These are phyloP conservation scores for Podila minutissima DNA, from an alignment of 192 early-diverging fungal species.

Conservation along the genomic window DNA sequence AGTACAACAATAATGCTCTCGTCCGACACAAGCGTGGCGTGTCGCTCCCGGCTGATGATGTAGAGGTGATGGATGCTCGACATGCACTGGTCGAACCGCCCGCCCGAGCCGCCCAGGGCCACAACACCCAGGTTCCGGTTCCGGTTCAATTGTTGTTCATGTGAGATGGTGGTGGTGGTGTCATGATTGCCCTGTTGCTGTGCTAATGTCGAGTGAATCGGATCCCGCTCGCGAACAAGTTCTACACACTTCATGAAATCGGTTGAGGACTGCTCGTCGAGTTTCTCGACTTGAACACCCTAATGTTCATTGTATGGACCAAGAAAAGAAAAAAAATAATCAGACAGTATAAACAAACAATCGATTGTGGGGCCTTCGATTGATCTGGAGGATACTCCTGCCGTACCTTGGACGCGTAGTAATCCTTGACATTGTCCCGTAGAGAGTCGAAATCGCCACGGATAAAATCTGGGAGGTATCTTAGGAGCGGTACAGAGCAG, in stretches of 20 bases:
- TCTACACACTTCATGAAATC: slow-evolving; percentile 93
- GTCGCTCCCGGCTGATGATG: slow-evolving; percentile 65
- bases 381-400: background rate
- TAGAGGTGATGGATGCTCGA: slow-evolving; percentile 80
- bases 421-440: slow-evolving; percentile 62
- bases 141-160: slow-evolving; percentile 12
- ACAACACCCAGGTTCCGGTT: slow-evolving; percentile 64
- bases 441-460: slow-evolving; percentile 91
- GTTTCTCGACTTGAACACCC: slow-evolving; percentile 64
- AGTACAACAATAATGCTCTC: slow-evolving; percentile 81
- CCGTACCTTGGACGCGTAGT: slow-evolving; percentile 69
- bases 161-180: background rate
- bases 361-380: background rate
- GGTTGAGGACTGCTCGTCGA: slow-evolving; percentile 69
- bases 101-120: slow-evolving; percentile 85
- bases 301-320: slow-evolving; percentile 5
- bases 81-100: slow-evolving; percentile 92
- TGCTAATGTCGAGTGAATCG: background rate
- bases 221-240: slow-evolving; percentile 51
- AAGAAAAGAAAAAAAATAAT: slow-evolving; percentile 2
- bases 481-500: slow-evolving; percentile 11
- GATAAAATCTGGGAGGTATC: slow-evolving; percentile 82
- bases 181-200: background rate
- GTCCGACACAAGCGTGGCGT: slow-evolving; percentile 73
- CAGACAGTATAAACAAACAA: background rate